Conservation (phyloP, 1,139 yeast genomes). For the Blastobotrys elegans region DNA sequence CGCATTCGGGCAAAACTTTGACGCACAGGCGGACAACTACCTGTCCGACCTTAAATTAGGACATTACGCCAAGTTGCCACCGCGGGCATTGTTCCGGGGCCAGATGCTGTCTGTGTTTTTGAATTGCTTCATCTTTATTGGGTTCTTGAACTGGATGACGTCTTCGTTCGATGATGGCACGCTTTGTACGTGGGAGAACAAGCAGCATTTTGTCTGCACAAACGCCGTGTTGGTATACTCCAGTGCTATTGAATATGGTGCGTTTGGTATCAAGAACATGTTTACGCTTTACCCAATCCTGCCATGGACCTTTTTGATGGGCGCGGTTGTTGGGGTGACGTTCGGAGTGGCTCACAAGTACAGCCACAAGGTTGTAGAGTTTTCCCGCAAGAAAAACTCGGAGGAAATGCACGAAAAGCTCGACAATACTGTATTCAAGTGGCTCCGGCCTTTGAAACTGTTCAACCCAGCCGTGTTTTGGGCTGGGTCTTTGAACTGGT, state of each 20-base stretch:
- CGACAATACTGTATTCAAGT: not conserved
- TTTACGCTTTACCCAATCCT: slow-evolving; percentile 46
- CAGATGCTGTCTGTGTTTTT: slow-evolving; percentile 44
- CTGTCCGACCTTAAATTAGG: slow-evolving; percentile 53
- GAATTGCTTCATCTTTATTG: slow-evolving; percentile 44
- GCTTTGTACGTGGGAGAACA: slow-evolving; percentile 43
- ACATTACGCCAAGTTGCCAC: slow-evolving; percentile 57
- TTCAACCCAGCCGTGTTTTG: slow-evolving; percentile 9
- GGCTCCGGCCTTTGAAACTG: not conserved
- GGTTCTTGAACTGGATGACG: slow-evolving; percentile 51
- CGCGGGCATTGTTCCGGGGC: slow-evolving; percentile 53
- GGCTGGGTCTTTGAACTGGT: slow-evolving; percentile 7
- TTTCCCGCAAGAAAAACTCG: not conserved
- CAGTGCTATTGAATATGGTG: slow-evolving; percentile 57
- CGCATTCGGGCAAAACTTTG: slow-evolving; percentile 54
- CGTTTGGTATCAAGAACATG: slow-evolving; percentile 57
- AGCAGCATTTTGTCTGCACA: slow-evolving; percentile 34
- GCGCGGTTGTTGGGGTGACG: slow-evolving; percentile 27
- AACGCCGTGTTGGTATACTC: slow-evolving; percentile 43
- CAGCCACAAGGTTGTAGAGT: not conserved
- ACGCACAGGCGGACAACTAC: slow-evolving; percentile 43
- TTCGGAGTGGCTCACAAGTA: slow-evolving; percentile 6
- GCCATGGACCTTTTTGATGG: slow-evolving; percentile 41
- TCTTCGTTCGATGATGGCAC: slow-evolving; percentile 38
- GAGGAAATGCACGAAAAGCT: not conserved